A percentile compares a stretch with the other conserved stretches of the same genome.
Conservation (phyloP, 495 filamentous ascomycete genomes). For the Filosporella fistucella region DNA sequence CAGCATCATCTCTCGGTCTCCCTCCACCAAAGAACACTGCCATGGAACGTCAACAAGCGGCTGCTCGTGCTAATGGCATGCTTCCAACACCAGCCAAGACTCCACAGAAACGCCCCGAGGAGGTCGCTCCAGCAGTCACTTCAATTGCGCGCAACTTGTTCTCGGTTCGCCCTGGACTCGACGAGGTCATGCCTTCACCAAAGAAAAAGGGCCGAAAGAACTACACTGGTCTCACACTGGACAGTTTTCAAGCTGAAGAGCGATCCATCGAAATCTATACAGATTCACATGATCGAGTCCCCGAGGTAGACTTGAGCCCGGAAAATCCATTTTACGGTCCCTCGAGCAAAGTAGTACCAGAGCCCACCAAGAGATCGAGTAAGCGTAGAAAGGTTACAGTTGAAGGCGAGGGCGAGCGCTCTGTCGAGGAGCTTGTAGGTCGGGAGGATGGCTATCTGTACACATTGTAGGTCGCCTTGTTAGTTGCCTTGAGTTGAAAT, state of each 20-base stretch:
- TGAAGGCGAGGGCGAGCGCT: constrained; percentile 48
- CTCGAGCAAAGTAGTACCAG: constrained; percentile 29
- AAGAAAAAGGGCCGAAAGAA: constrained; percentile 42
- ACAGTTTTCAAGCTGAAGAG: constrained; percentile 56
- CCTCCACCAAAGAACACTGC: constrained; percentile 18
- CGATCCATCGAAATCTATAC: constrained; percentile 80
- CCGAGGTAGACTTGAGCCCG: constrained; percentile 56
- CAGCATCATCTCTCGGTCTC: constrained; percentile 33
- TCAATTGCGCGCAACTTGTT: constrained; percentile 75
- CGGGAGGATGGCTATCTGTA: constrained; percentile 78
- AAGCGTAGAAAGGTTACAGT: constrained; percentile 35
- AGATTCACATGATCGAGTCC: constrained; percentile 82
- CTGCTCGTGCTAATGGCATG: constrained; percentile 38
- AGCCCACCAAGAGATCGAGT: constrained; percentile 29
- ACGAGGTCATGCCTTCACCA: constrained; percentile 56
- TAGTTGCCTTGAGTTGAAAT: not conserved
- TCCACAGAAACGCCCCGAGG: constrained; percentile 64
- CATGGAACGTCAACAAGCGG: constrained; percentile 10
- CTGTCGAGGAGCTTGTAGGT: constrained; percentile 56
- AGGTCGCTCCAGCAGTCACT: constrained; percentile 47
- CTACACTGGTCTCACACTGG: constrained; percentile 57
- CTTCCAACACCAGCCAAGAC: constrained; percentile 91
- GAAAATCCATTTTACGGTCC: constrained; percentile 75
- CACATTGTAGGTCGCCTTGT: constrained; percentile 67
- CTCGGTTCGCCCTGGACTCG: constrained; percentile 35